Evolutionary conservation across 2,329 filamentous ascomycete genomes (phyloP), one percentile per base, ranked within the genome.

Genomic region (Botrytis elliptica): DNA sequence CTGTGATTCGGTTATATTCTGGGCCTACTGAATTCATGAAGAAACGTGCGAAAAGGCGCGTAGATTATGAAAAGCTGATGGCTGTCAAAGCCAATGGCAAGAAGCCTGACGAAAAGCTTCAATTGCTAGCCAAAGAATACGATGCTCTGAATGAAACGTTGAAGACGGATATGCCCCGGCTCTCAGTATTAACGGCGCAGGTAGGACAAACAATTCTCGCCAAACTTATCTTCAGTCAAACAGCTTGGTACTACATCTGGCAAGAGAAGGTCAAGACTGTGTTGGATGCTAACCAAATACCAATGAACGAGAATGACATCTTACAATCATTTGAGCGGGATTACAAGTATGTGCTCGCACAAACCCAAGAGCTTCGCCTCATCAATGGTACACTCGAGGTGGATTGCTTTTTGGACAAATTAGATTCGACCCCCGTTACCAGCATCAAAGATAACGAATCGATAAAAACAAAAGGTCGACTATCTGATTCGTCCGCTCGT

Each of bases 31-130:
- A 94, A 74, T 92, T 96, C 6, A 97, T 98, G 89, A 93, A 94
- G 81, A 97, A 98, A 84, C 92, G 96, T 38, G 92, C 95, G 78
- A 98, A 98, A 85, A 91, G 93, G n/a, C 88, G 97, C 22, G 85
- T 95, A 25, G 94, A 98, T 80, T 98, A 93, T 82, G 93, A 95
- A 77, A 92, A 92, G 77, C 93, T 89, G 78, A 91, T 93, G 79
- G 89, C 92, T 77, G 87, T 95, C 74, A 91, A 92, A 79, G 92
- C 94, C 63, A 87, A 89, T 49, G 93, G 94, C 75, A 95, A 97
- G 82, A 97, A 93, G 78, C 86, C 94, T 20, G 95, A 98, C 81
- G 92, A 94, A 79, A 96, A 95, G 81, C 91, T 95, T 6, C 86
- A 89, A 25, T 94, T 97, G 78, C 89, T 92, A 57, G 93, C 94